A percentile compares a stretch with the other conserved stretches of the same genome.
Evolutionary conservation across 2,329 filamentous ascomycete species (phyloP).

Genomic region (Calcarisporium arbuscula): DNA sequence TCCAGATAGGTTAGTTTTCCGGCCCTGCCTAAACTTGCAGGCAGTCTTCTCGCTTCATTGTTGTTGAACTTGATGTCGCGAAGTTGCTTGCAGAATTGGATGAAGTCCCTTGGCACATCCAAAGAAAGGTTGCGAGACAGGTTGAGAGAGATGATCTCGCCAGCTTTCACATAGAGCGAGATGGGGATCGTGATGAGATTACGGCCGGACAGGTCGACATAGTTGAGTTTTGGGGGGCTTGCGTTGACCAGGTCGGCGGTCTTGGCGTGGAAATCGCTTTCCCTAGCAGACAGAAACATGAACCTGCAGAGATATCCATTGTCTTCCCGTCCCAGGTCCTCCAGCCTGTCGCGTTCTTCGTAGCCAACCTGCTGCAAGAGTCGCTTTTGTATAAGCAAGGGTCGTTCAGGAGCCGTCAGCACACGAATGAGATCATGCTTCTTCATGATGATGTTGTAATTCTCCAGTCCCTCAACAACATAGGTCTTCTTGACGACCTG

Average conservation of each 20-base stretch:
- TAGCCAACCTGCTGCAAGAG: conserved; percentile 91
- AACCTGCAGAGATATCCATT: conserved; percentile 96
- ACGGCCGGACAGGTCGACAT: conserved; percentile 83
- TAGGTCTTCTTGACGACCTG: conserved; percentile 93
- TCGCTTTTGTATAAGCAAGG: conserved; percentile 84
- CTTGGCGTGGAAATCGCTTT: conserved; percentile 67
- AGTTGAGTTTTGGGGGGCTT: conserved; percentile 84
- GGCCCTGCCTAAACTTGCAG: conserved; percentile 76
- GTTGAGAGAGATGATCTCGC: conserved; percentile 91
- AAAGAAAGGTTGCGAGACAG: conserved; percentile 87
- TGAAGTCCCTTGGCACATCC: conserved; percentile 92
- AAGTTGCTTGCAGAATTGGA: conserved; percentile 84
- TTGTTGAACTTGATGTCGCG: conserved; percentile 94
- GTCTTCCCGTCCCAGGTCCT: conserved; percentile 92
- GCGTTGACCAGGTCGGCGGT: conserved; percentile 72
- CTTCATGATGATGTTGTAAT: conserved; percentile 91
- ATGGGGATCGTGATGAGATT: conserved; percentile 96
- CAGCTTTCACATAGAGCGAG: conserved; percentile 81
- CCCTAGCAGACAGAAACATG: conserved; percentile 84
- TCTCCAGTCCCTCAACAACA: conserved; percentile 80
- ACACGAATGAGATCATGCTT: conserved; percentile 87
- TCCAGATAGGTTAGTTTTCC: conserved; percentile 81
- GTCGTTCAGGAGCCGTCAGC: conserved; percentile 70
- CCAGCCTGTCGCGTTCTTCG: conserved; percentile 75
- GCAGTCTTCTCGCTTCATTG: conserved; percentile 84